Evolutionary conservation across 169 alveolate species (phyloP), one percentile per base, ranked within the genome.

Genomic region (Plasmodium chabaudi): DNA sequence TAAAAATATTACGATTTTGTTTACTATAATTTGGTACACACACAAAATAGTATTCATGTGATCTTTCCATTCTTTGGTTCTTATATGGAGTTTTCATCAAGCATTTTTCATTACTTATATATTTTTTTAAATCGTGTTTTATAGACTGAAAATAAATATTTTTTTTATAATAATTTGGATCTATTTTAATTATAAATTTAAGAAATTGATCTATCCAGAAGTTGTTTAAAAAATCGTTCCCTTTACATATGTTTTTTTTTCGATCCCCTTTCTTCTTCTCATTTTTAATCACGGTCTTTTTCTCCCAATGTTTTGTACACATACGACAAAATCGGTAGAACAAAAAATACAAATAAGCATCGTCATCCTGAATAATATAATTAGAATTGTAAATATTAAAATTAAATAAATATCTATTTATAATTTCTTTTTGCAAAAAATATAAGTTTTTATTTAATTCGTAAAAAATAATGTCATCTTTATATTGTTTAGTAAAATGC

Each of bases 361-460:
- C 56, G 19, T 68, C 44, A 9, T 39, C 55, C 9, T 68, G 49
- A 17, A 82, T 39, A 5, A 19, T 47, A 56, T 21, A 82, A 71
- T 47, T 68, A 9, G 90, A 82, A 42, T 27, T 17, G 4, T 9
- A 60, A 56, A 82, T 82, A 60, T 25, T 70, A 15, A 82, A 21
- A 25, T 71, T 65, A 47, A 67, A 67, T 1, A 82, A 60, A 2
- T 17, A 82, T 60, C 90, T 68, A 72, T 82, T 82, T 17, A 82
- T 15, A 4, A 47, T 82, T 19, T 82, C 84, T 19, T 82, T 82
- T 59, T 82, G 73, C 39, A 57, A 9, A 47, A 56, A 82, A 10
- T 65, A 82, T n/a, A 68, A 4, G 34, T 82, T 39, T 69, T 64
- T 82, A 2, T 69, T 82, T 56, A 82, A 25, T 47, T 82, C 90